phyloP scores from a whole-genome alignment of 225 moss, liverwort and hornwort species.

The Pleurozium schreberi region DNA sequence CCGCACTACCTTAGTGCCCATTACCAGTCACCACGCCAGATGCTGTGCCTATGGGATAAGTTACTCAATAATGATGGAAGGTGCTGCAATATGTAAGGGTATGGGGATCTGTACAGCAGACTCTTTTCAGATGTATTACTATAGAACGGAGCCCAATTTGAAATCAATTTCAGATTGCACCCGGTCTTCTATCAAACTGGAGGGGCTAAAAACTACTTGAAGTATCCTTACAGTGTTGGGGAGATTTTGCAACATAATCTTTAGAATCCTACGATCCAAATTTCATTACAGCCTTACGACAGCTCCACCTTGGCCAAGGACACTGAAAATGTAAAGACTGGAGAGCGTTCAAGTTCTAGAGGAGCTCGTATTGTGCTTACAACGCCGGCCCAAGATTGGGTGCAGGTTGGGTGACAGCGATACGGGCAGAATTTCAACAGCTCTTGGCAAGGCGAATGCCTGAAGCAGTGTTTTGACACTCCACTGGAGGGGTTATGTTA shows the following conservation, averaged over 20 bases:
- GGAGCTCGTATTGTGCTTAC: not conserved
- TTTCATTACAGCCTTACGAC: not conserved
- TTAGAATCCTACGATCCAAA: not conserved
- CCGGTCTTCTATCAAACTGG: not conserved
- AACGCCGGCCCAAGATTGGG: not conserved
- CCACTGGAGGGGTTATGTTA: not conserved
- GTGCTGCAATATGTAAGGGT: conserved; percentile 37
- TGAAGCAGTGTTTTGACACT: not conserved
- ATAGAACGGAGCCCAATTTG: not conserved
- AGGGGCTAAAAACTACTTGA: not conserved
- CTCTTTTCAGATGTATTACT: conserved; percentile 10
- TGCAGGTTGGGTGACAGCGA: not conserved
- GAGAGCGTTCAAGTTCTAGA: not conserved
- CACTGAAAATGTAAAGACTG: not conserved
- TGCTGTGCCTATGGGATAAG: conserved; percentile 53
- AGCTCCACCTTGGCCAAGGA: not conserved
- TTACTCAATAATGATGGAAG: conserved; percentile 21
- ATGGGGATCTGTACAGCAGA: conserved; percentile 4
- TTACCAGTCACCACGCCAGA: conserved; percentile 53
- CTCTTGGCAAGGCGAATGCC: not conserved
- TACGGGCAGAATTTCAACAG: not conserved
- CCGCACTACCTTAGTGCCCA: conserved; percentile 38
- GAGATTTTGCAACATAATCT: conserved; percentile 1
- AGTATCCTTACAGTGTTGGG: not conserved
- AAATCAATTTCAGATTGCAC: conserved; percentile 4